phyloP scores from a whole-genome alignment of 768 basidiomycete species.

The Psilocybe azurescens region DNA sequence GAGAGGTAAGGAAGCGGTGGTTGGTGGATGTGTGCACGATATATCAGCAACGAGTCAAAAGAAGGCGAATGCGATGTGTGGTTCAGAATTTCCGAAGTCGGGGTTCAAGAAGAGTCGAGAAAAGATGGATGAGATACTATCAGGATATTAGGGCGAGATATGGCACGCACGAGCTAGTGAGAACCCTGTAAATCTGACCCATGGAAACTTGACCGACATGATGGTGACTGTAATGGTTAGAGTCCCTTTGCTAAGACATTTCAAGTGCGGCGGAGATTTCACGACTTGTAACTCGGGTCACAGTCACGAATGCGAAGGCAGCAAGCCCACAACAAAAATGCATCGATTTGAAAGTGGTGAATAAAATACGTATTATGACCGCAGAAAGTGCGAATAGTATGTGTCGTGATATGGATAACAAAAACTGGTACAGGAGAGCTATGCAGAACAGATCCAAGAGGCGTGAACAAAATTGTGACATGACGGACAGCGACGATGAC shows the following conservation, averaged over 20 bases:
- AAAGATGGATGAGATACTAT: conserved; percentile 16
- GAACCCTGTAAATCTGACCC: conserved; percentile 55
- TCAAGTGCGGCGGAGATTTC: background rate
- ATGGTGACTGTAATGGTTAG: conserved; percentile 11
- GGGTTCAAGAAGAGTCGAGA: conserved; percentile 5
- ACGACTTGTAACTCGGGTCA: conserved; percentile 14
- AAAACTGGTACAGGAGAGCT: conserved; percentile 14
- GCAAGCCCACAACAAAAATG: background rate
- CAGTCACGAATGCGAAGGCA: conserved; percentile 6
- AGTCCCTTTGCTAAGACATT: conserved; percentile 6
- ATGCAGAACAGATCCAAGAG: conserved; percentile 20
- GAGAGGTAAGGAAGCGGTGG: conserved; percentile 8
- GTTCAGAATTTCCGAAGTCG: conserved; percentile 11
- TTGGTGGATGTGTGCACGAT: background rate
- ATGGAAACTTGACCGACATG: conserved; percentile 50
- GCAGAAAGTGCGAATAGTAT: conserved; percentile 4
- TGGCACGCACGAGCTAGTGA: conserved; percentile 53
- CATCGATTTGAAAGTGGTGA: background rate
- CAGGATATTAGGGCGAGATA: conserved; percentile 8
- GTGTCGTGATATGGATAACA: conserved; percentile 3
- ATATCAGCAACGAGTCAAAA: conserved; percentile 5
- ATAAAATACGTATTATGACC: conserved; percentile 7
- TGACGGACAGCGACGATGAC: conserved; percentile 1
- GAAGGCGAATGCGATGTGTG: conserved; percentile 5
- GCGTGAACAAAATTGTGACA: conserved; percentile 8